Percentiles rank a stretch among this genome's conserved stretches.
Evolutionary conservation across 1,284 basidiomycete species (phyloP).

Genomic region (Ustilago loliicola): DNA sequence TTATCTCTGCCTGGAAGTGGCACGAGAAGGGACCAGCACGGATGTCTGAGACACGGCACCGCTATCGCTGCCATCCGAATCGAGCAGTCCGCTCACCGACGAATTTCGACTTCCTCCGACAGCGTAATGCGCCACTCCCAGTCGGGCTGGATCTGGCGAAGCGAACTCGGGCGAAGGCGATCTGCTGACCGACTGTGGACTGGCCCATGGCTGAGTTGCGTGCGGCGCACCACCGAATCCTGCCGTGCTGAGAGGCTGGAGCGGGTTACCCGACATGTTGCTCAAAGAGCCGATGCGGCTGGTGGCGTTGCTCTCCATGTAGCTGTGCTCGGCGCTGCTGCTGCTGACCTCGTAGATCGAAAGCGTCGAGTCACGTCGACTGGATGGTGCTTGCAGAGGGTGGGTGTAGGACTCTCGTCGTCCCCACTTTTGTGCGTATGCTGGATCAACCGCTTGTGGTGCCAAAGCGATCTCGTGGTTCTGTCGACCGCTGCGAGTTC

Average conservation of each 20-base stretch:
- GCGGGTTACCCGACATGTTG: constrained; percentile 38
- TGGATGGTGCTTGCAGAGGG: constrained; percentile 25
- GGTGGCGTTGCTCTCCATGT: constrained; percentile 36
- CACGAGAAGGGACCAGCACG: constrained; percentile 28
- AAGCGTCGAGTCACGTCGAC: constrained; percentile 27
- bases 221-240: constrained; percentile 13
- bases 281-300: constrained; percentile 49
- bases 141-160: constrained; percentile 19
- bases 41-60: constrained; percentile 22
- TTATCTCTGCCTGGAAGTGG: constrained; percentile 14
- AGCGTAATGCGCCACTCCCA: constrained; percentile 11
- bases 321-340: constrained; percentile 43
- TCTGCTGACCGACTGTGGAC: constrained; percentile 27
- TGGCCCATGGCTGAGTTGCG: constrained; percentile 36
- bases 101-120: constrained; percentile 25
- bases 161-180: constrained; percentile 26
- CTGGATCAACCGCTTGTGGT: constrained; percentile 31
- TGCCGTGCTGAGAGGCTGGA: constrained; percentile 32
- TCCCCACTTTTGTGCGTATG: constrained; percentile 22
- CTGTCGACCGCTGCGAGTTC: constrained; percentile 33
- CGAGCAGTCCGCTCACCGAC: constrained; percentile 32
- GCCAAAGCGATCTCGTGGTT: constrained; percentile 31
- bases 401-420: constrained; percentile 27
- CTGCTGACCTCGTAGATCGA: constrained; percentile 41
- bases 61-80: constrained; percentile 46